Conservation (phyloP, 768 basidiomycete genomes). For the Tylopilus intermedius region DNA sequence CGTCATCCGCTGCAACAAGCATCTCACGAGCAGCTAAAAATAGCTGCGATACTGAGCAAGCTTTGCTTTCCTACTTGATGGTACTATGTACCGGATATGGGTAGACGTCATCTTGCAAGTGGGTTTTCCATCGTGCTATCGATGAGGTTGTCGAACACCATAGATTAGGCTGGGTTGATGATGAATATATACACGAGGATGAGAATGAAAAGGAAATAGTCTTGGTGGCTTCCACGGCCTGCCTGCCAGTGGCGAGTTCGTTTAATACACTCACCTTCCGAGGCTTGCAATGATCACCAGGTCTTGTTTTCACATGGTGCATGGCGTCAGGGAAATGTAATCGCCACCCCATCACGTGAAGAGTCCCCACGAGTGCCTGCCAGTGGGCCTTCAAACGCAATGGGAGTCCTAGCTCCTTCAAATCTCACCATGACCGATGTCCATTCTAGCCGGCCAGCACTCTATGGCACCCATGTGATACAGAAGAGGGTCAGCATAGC, state of each 20-base stretch:
- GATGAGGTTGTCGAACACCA: too few species aligned
- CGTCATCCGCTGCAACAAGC: not conserved
- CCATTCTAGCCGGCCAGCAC: not conserved
- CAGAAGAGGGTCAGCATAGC: slow-evolving; percentile 12
- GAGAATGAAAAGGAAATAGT: not conserved
- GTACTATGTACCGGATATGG: too few species aligned
- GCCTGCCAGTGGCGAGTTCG: not conserved
- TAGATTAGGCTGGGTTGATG: too few species aligned
- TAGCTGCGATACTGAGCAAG: not conserved
- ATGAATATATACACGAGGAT: too few species aligned
- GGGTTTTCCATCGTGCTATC: too few species aligned
- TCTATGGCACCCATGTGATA: slow-evolving; percentile 10
- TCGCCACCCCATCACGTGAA: not conserved
- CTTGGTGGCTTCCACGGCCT: not conserved
- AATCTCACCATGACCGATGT: not conserved
- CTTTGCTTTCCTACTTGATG: too few species aligned
- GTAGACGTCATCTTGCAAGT: too few species aligned
- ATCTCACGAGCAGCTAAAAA: not conserved
- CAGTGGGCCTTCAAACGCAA: not conserved
- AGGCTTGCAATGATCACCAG: not conserved
- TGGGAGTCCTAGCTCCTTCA: too few species aligned
- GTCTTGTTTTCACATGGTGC: not conserved
- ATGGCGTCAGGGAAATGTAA: not conserved
- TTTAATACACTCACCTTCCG: not conserved
- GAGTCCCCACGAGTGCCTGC: not conserved